phyloP scores from a whole-genome alignment of 371 early-diverging fungal species.

The Choanephora cucurbitarum region DNA sequence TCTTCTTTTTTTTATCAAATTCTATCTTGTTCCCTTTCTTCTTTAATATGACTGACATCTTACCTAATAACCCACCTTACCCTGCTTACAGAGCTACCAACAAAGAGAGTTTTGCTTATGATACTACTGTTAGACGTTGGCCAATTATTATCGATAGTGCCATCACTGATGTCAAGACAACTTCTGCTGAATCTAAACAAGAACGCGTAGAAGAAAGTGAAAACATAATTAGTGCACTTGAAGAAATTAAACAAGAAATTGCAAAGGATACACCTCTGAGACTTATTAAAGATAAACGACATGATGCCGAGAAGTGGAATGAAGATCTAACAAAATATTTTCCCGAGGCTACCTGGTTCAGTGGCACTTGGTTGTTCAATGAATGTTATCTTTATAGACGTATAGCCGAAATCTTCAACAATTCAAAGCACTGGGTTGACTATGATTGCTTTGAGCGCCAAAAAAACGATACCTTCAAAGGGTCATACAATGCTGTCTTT shows the following conservation, averaged over 20 bases:
- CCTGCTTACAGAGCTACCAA: conserved; percentile 67
- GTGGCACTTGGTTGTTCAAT: conserved; percentile 76
- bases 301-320: conserved; percentile 72
- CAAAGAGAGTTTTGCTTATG: conserved; percentile 74
- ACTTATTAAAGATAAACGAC: conserved; percentile 57
- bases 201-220: conserved; percentile 60
- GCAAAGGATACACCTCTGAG: conserved; percentile 64
- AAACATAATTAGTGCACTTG: conserved; percentile 58
- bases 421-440: conserved; percentile 60
- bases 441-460: conserved; percentile 78
- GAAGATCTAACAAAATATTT: conserved; percentile 53
- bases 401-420: conserved; percentile 60
- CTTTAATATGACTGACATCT: conserved; percentile 29
- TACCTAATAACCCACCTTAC: conserved; percentile 67
- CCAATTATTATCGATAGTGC: conserved; percentile 83
- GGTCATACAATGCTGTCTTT: conserved; percentile 63
- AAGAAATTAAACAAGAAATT: conserved; percentile 69
- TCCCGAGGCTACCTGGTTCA: conserved; percentile 61
- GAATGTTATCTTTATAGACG: conserved; percentile 89
- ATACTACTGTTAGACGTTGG: conserved; percentile 75
- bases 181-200: conserved; percentile 28
- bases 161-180: conserved; percentile 63
- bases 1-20: too few relatives aligned
- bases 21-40: background rate
- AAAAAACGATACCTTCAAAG: conserved; percentile 70